phyloP scores from a whole-genome alignment of 1,139 yeast genomes.

The Debaryomyces sp. region DNA sequence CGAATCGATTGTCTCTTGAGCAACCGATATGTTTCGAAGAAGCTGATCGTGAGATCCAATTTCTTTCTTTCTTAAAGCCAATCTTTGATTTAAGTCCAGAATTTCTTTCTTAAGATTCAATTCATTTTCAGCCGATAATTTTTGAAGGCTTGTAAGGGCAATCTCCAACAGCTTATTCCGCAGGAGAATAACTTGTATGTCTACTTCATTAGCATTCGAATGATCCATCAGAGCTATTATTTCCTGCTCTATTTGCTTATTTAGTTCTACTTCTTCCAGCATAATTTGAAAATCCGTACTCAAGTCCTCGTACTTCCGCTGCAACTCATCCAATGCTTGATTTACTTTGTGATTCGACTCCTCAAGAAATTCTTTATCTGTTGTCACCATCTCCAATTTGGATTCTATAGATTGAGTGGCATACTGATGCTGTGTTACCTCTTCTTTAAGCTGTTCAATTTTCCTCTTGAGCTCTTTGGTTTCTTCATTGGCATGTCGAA shows the following conservation, averaged over 20 bases:
- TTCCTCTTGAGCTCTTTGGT: constrained; percentile 24
- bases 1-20: constrained; percentile 46
- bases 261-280: constrained; percentile 50
- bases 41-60: constrained; percentile 6
- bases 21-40: constrained; percentile 22
- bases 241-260: constrained; percentile 43
- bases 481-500: constrained; percentile 34
- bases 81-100: constrained; percentile 25
- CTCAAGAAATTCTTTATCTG: constrained; percentile 57
- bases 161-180: constrained; percentile 39
- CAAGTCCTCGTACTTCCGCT: constrained; percentile 38
- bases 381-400: constrained; percentile 49
- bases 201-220: constrained; percentile 18
- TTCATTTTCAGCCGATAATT: constrained; percentile 30
- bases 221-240: constrained; percentile 23
- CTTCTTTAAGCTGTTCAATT: constrained; percentile 21
- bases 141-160: constrained; percentile 43
- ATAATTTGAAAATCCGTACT: constrained; percentile 42
- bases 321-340: constrained; percentile 29
- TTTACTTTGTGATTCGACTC: constrained; percentile 42
- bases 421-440: constrained; percentile 13
- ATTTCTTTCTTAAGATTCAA: constrained; percentile 23
- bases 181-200: constrained; percentile 23
- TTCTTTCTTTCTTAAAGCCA: constrained; percentile 16
- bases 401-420: constrained; percentile 29